A percentile compares a stretch with the other conserved stretches of the same genome.
Evolutionary conservation across 331 rosid species (phyloP).

Genomic region (Quercus phellos): DNA sequence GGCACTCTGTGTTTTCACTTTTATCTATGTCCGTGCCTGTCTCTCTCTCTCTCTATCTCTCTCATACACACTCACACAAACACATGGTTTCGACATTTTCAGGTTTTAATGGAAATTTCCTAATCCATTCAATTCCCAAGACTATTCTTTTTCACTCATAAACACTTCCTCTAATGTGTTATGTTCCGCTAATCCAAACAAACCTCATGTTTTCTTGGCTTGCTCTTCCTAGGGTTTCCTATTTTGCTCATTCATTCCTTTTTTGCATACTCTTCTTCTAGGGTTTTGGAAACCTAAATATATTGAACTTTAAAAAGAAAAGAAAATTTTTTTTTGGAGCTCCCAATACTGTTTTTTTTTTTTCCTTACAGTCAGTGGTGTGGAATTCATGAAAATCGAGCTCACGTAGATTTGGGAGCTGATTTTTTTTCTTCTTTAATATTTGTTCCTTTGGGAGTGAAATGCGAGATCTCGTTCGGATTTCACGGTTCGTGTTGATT

Average conservation of each 20-base stretch:
- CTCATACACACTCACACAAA: background rate
- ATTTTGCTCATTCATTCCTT: background rate
- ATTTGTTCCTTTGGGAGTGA: constrained; percentile 13
- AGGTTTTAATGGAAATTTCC: constrained; percentile 20
- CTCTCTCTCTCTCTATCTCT: background rate
- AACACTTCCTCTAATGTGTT: background rate
- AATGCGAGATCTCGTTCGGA: constrained; percentile 36
- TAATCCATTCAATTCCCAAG: constrained; percentile 43
- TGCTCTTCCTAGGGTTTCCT: constrained; percentile 36
- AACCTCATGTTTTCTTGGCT: constrained; percentile 19
- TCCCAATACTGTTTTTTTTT: background rate
- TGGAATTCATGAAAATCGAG: constrained; percentile 12
- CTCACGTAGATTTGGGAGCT: background rate
- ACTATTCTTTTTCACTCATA: background rate
- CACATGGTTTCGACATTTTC: constrained; percentile 30
- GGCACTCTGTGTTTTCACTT: constrained; percentile 30
- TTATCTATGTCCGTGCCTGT: constrained; percentile 26
- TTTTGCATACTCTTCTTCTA: constrained; percentile 20
- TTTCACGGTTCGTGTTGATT: background rate
- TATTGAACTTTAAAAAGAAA: background rate
- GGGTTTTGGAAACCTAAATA: constrained; percentile 25
- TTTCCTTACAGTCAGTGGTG: background rate
- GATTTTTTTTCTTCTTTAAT: background rate
- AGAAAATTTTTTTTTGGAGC: background rate
- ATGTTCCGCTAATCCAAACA: background rate